phyloP scores from a whole-genome alignment of 1,284 basidiomycete species.

The Meira nashicola region DNA sequence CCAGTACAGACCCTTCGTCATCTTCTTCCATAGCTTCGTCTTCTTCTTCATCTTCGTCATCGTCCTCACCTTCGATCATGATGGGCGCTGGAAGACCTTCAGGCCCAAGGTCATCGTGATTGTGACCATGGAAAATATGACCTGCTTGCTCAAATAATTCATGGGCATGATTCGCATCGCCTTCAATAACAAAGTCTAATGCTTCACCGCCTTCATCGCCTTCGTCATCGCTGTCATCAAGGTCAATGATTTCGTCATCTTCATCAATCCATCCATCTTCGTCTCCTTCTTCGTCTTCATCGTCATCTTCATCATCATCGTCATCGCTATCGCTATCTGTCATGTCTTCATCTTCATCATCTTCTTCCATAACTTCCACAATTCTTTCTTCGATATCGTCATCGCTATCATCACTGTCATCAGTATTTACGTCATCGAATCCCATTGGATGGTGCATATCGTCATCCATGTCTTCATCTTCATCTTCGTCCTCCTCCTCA shows the following conservation, averaged over 20 bases:
- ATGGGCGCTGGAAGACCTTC: neutral
- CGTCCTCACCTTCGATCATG: conserved; percentile 18
- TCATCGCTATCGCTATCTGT: conserved; percentile 27
- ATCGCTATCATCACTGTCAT: conserved; percentile 55
- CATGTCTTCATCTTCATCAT: conserved; percentile 14
- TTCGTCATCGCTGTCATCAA: conserved; percentile 49
- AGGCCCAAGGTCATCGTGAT: neutral
- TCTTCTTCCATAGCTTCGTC: conserved; percentile 32
- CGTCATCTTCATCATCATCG: conserved; percentile 28
- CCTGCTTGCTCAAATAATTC: conserved; percentile 14
- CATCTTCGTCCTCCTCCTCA: conserved; percentile 77
- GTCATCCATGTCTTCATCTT: conserved; percentile 73
- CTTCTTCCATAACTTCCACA: conserved; percentile 50
- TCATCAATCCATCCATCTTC: conserved; percentile 6
- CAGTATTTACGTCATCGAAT: conserved; percentile 80
- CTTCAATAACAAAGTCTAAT: conserved; percentile 21
- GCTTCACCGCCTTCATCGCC: conserved; percentile 59
- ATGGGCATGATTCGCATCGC: conserved; percentile 14
- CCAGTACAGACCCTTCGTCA: conserved; percentile 35
- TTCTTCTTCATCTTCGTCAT: conserved; percentile 23
- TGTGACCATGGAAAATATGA: neutral
- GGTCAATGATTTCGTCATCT: conserved; percentile 13
- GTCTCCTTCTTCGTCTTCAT: conserved; percentile 35
- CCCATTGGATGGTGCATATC: conserved; percentile 70
- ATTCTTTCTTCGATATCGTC: conserved; percentile 47